A percentile compares a stretch with the other conserved stretches of the same genome.
Evolutionary conservation across 331 rosid species (phyloP).

Genomic region (Acacia pycnantha): DNA sequence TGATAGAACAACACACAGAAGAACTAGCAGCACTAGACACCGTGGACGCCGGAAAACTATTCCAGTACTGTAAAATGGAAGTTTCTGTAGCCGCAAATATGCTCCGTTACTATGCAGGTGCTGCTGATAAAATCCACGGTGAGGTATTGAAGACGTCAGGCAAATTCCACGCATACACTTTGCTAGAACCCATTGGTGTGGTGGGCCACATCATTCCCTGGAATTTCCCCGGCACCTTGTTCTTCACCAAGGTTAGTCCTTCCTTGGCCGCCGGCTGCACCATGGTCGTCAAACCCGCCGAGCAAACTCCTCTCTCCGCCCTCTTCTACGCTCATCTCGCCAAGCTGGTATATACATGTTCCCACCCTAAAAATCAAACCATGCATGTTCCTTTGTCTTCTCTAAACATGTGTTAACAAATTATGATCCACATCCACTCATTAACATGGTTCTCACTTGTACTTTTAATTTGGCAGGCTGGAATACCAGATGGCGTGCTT

Average conservation of each 20-base stretch:
- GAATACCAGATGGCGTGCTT: conserved; percentile 86
- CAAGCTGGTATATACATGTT: conserved; percentile 43
- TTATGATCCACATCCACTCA: too few species aligned
- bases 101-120: conserved; percentile 83
- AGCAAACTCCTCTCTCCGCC: conserved; percentile 90
- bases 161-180: conserved; percentile 66
- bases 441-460: too few species aligned
- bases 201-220: conserved; percentile 94
- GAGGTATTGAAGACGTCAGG: conserved; percentile 59
- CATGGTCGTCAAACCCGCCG: conserved; percentile 83
- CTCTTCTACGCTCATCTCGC: conserved; percentile 78
- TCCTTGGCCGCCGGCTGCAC: conserved; percentile 94
- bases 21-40: conserved; percentile 76
- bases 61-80: conserved; percentile 31
- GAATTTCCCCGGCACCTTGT: conserved; percentile 67
- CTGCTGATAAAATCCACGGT: conserved; percentile 90
- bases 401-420: neutral
- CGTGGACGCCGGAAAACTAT: conserved; percentile 72
- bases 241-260: conserved; percentile 57
- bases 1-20: conserved; percentile 67
- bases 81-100: conserved; percentile 47
- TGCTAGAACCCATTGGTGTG: conserved; percentile 82
- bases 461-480: conserved; percentile 52
- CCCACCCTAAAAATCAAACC: too few species aligned
- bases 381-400: neutral